A percentile compares a stretch with the other conserved stretches of the same genome.
Conservation (phyloP, 768 basidiomycete genomes). For the Suillus cothurnatus region DNA sequence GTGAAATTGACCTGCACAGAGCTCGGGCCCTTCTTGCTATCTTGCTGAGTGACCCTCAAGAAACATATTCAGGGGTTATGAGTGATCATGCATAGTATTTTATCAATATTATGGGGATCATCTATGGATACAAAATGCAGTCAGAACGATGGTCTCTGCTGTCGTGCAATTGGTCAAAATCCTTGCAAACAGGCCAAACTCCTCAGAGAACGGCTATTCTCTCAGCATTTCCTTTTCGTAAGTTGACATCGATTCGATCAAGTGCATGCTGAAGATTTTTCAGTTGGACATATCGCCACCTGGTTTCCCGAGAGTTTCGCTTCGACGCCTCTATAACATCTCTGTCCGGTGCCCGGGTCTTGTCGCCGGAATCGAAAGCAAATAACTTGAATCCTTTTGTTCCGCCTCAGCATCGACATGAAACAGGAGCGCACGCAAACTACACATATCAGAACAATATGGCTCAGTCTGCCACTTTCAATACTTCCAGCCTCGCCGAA, state of each 20-base stretch:
- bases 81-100: not conserved
- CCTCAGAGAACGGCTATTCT: conserved; percentile 24
- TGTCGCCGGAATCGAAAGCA: too few species aligned
- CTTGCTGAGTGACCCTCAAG: conserved; percentile 19
- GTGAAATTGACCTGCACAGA: conserved; percentile 14
- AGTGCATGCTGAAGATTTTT: not conserved
- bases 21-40: conserved; percentile 11
- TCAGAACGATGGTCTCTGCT: conserved; percentile 21
- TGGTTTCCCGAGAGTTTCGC: too few species aligned
- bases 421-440: too few species aligned
- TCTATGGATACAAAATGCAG: conserved; percentile 21
- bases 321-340: too few species aligned
- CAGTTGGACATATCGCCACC: conserved; percentile 23
- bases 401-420: too few species aligned
- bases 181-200: conserved; percentile 13
- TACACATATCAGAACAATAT: too few species aligned
- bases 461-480: too few species aligned
- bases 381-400: too few species aligned
- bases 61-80: conserved; percentile 21
- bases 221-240: conserved; percentile 23
- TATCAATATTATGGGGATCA: conserved; percentile 22
- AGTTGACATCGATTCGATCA: conserved; percentile 6
- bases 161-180: conserved; percentile 17
- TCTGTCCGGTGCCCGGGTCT: too few species aligned
- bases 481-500: too few species aligned